Conservation (phyloP, 345 rosid genomes). For the Citrus sp. region DNA sequence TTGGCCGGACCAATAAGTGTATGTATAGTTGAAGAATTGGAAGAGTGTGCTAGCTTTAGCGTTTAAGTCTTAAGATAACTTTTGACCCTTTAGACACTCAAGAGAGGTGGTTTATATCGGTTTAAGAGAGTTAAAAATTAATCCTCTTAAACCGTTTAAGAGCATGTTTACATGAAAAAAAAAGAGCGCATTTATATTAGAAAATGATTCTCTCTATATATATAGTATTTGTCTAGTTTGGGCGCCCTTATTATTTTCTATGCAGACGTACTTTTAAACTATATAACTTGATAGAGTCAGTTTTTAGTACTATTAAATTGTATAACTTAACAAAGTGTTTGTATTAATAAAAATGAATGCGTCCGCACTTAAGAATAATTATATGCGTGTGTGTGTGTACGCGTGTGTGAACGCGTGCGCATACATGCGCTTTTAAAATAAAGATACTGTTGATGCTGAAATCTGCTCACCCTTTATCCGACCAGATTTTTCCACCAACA, state of each 20-base stretch:
- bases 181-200: rapidly evolving
- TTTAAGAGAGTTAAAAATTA: no score
- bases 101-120: background rate
- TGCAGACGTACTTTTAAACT: rapidly evolving
- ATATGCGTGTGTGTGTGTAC: no score
- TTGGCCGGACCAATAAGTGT: background rate
- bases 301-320: no score
- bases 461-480: no score
- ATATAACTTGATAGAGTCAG: rapidly evolving
- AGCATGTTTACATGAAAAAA: rapidly evolving
- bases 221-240: no score
- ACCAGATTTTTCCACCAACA: no score
- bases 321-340: no score
- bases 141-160: no score
- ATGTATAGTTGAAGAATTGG: background rate
- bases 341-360: no score
- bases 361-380: rapidly evolving
- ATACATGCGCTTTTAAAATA: background rate
- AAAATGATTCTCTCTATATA: rapidly evolving
- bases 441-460: no score
- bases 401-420: rapidly evolving
- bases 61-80: background rate
- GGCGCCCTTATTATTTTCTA: rapidly evolving
- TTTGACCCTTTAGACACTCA: no score
- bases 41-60: background rate